Conservation (phyloP, 2,329 filamentous ascomycete genomes). For the Albophoma yamanashiensis region DNA sequence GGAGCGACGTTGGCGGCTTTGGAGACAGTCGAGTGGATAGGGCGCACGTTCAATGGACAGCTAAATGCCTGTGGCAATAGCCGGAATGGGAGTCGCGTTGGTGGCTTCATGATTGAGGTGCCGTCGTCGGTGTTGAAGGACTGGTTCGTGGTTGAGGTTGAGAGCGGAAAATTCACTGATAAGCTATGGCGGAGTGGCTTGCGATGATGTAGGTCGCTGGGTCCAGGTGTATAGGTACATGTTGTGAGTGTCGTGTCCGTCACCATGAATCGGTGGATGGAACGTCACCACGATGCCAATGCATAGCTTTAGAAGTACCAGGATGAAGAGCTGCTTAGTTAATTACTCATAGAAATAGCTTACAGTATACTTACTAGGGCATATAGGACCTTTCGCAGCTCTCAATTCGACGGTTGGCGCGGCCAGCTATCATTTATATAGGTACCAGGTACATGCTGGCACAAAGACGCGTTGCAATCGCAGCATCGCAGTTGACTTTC, state of each 20-base stretch:
- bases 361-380: background rate
- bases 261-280: too few relatives aligned
- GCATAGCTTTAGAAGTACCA: too few relatives aligned
- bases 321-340: too few relatives aligned
- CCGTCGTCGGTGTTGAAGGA: slow-evolving; percentile 2
- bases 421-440: too few relatives aligned
- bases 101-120: slow-evolving; percentile 26
- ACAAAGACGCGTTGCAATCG: background rate
- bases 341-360: background rate
- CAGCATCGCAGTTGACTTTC: background rate
- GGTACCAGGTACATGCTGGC: background rate
- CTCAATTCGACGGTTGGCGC: background rate
- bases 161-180: slow-evolving; percentile 6
- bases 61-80: slow-evolving; percentile 16
- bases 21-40: slow-evolving; percentile 21
- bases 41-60: slow-evolving; percentile 9
- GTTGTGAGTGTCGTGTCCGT: background rate
- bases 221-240: background rate
- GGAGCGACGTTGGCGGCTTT: slow-evolving; percentile 37
- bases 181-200: background rate
- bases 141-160: background rate
- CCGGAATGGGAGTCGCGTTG: slow-evolving; percentile 27
- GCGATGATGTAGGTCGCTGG: slow-evolving; percentile 7
- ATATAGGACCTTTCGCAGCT: background rate
- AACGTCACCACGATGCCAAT: background rate